Evolutionary conservation across 768 basidiomycete species (phyloP), one percentile per base, ranked within the genome.

Genomic region (Trametes elegans): DNA sequence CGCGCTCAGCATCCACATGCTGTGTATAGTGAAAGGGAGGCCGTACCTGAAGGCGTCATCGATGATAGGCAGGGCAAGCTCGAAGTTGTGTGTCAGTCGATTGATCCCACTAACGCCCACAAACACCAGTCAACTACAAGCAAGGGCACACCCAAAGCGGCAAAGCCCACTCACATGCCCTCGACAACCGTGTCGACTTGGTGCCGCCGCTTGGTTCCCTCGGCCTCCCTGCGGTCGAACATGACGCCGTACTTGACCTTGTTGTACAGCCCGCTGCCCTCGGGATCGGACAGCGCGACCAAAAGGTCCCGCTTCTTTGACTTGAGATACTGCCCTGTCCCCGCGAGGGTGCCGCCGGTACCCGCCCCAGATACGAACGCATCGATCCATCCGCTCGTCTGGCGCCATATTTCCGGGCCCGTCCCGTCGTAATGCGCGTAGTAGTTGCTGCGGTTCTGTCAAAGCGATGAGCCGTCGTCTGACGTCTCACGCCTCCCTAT

Each of bases 111-210:
- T 96, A 34, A 18, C 24, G 26, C n/a, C 14, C 3, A 18, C 28
- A 23, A 23, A 16, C 16, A 29, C 39, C 34, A 50, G 47, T 24
- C 3, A 44, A 40, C 31, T 21, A 18, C 10, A 21, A 29, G 18
- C 16, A 45, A 8, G 28, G 23, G n/a, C 49, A 29, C n/a, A n/a
- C n/a, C n/a, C n/a, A n/a, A 34, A 16, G 14, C 21, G 32, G 7
- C 5, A 34, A 16, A 69, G 72, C 36, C 9, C 5, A 69, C 75
- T 51, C 21, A 89, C 88, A 93, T 92, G 55, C 91, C 90, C 72
- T 93, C 91, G n/a, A 97, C 93, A 16, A 97, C 84, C 0, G 94
- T 96, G 65, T 98, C 96, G 13, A 98, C 93, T 70, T 96, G 94
- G 67, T 96, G 91, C 54, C 96, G 76, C 63, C 97, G 73, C 65